phyloP scores from a whole-genome alignment of 164 flowering plant genomes.

The Tetracentron sinense region DNA sequence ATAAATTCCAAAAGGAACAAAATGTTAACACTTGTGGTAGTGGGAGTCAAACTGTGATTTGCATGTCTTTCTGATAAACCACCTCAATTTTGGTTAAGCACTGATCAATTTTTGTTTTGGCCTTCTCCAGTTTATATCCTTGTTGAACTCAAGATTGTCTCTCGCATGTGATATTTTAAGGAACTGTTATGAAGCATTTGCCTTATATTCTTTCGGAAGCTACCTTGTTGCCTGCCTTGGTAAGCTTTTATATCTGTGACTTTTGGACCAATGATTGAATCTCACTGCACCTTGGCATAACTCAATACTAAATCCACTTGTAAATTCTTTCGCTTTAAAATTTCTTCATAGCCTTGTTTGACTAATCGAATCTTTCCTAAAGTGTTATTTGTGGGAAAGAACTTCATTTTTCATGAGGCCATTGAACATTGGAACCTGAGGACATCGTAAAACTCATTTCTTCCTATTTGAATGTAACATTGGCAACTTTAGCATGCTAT shows the following conservation, averaged over 20 bases:
- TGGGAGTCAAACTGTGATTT: too few relatives aligned
- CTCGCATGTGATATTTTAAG: constrained; percentile 73
- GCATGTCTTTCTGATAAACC: background rate
- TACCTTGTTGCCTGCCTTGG: constrained; percentile 90
- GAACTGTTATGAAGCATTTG: constrained; percentile 89
- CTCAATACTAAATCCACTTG: background rate
- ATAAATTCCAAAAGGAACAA: too few relatives aligned
- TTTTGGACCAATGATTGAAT: background rate
- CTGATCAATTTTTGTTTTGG: background rate
- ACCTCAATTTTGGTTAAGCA: background rate
- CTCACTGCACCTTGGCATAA: background rate
- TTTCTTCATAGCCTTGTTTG: background rate
- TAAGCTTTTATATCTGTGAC: constrained; percentile 23
- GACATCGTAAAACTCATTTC: background rate
- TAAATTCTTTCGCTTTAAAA: too few relatives aligned
- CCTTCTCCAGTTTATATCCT: constrained; percentile 56
- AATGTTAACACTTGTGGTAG: too few relatives aligned
- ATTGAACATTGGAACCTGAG: background rate
- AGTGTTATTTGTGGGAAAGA: background rate
- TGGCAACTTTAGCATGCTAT: background rate
- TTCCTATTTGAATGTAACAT: background rate
- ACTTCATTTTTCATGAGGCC: background rate
- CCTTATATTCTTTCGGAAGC: constrained; percentile 79
- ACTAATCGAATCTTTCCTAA: background rate
- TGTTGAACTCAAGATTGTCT: constrained; percentile 58